A percentile compares a stretch with the other conserved stretches of the same genome.
These are phyloP conservation scores for Pleurotus eryngii DNA, from an alignment of 768 basidiomycete species.

Conservation along the genomic window DNA sequence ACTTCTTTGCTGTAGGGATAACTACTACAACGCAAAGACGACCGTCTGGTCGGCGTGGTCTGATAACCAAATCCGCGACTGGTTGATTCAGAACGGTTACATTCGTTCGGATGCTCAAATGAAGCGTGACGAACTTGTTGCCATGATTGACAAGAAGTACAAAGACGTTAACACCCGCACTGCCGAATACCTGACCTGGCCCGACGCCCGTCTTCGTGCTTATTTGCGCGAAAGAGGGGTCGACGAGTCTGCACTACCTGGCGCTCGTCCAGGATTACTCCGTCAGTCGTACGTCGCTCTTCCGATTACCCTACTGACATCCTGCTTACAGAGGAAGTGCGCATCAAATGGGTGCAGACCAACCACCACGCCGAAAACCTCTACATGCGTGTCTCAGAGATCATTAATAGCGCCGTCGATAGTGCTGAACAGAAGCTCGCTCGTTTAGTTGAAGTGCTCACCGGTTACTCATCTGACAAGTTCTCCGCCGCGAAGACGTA, in stretches of 20 bases:
- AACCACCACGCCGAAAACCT: constrained; percentile 53
- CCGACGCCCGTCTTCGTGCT: constrained; percentile 87
- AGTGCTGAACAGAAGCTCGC: constrained; percentile 76
- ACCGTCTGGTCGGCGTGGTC: constrained; percentile 69
- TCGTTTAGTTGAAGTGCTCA: constrained; percentile 42
- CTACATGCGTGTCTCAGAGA: constrained; percentile 59
- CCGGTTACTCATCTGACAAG: constrained; percentile 28
- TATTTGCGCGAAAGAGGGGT: constrained; percentile 80
- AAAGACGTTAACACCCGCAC: constrained; percentile 39
- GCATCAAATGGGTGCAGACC: constrained; percentile 76
- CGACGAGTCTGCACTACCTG: constrained; percentile 64
- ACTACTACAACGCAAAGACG: constrained; percentile 60
- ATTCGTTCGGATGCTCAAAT: constrained; percentile 54
- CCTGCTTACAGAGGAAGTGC: constrained; percentile 58
- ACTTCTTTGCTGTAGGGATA: constrained; percentile 41
- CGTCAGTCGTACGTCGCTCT: constrained; percentile 42
- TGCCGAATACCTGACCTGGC: constrained; percentile 81
- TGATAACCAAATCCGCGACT: constrained; percentile 66
- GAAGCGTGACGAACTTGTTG: constrained; percentile 74
- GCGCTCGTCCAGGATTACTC: constrained; percentile 70
- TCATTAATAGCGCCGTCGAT: constrained; percentile 64
- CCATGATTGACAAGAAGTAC: constrained; percentile 70
- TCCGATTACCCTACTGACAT: background rate
- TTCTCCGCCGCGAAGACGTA: constrained; percentile 22
- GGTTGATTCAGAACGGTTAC: constrained; percentile 75